phyloP scores from a whole-genome alignment of 2,329 filamentous ascomycete species.

The Aspergillus fumigatiaffinis region DNA sequence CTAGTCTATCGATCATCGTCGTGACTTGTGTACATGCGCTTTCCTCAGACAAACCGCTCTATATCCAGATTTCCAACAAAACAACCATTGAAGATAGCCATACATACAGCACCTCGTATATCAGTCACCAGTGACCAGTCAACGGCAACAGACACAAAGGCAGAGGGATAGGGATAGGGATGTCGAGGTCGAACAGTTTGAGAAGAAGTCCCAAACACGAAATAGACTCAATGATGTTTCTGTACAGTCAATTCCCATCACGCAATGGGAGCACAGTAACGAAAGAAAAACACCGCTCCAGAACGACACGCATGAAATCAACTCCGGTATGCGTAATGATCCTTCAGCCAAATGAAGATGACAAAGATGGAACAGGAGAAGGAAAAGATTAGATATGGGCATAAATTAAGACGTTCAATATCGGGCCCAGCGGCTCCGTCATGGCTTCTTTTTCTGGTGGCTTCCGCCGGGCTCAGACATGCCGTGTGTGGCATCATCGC shows the following conservation, averaged over 20 bases:
- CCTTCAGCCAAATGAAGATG: conserved; percentile 1
- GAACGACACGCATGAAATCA: conserved; percentile 1
- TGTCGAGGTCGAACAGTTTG: background rate
- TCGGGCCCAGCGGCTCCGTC: conserved; percentile 2
- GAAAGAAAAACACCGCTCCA: conserved; percentile 12
- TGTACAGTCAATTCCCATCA: conserved; percentile 8
- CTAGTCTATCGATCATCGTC: conserved; percentile 22
- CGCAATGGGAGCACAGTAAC: background rate
- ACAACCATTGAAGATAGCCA: conserved; percentile 2
- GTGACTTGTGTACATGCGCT: conserved; percentile 8
- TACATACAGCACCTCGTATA: conserved; percentile 19
- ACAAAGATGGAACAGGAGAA: conserved; percentile 7
- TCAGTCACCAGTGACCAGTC: background rate
- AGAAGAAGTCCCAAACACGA: background rate
- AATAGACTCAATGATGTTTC: background rate
- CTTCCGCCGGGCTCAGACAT: conserved; percentile 30
- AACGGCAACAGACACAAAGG: background rate
- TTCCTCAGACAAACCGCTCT: conserved; percentile 6
- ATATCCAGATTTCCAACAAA: conserved; percentile 17
- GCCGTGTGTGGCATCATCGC: conserved; percentile 30
- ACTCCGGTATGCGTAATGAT: conserved; percentile 15
- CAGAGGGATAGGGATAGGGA: background rate
- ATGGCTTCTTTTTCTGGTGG: conserved; percentile 39
- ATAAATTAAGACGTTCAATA: background rate
- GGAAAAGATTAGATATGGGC: conserved; percentile 4